Evolutionary conservation across 192 early-diverging fungal genomes (phyloP), one percentile per base, ranked within the genome.

Genomic region (Coemansia sp.): DNA sequence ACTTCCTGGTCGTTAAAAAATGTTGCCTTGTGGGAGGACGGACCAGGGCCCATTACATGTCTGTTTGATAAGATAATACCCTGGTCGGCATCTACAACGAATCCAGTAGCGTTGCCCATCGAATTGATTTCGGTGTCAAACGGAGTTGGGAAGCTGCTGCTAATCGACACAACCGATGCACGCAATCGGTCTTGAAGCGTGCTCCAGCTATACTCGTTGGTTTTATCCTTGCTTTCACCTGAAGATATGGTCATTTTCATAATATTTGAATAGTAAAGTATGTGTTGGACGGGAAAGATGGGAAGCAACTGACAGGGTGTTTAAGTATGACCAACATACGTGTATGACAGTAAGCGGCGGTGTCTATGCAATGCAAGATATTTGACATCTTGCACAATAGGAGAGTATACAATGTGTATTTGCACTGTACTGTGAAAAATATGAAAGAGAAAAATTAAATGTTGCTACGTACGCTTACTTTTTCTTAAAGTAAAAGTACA

Each of bases 21-120:
- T 0, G 83, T 76, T 18, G 85, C 89, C 66, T 88, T 84, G 37
- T 84, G 87, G 55, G 83, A 81, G 57, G 85, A 84, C 2, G 90
- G 90, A 0, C 85, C 88, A 5, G 87, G 69, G 3, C 78, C 83
- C 34, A 90, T 85, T 31, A 92, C 89, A 61, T 92, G 90, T 15
- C 88, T 73, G 74, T 92, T 92, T 1, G 90, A 85, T 15, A 92
- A 58, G 21, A 92, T 82, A 5, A 92, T 82, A 1, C 90, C 90
- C 14, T 66, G 72, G 46, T 85, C 56, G 7, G 85, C 85, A 64
- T 92, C 89, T 11, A 92, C 90, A 2, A 92, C 71, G 67, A 90
- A 90, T 2, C 90, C 90, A 4, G 90, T 87, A 11, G 87, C 90
- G 20, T 48, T 14, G 11, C 14, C 0, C 14, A 38, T 10, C 40